A percentile compares a stretch with the other conserved stretches of the same genome.
These are phyloP conservation scores for Pythium coloratum DNA, from an alignment of 352 stramenopile genomes.

Conservation along the genomic window DNA sequence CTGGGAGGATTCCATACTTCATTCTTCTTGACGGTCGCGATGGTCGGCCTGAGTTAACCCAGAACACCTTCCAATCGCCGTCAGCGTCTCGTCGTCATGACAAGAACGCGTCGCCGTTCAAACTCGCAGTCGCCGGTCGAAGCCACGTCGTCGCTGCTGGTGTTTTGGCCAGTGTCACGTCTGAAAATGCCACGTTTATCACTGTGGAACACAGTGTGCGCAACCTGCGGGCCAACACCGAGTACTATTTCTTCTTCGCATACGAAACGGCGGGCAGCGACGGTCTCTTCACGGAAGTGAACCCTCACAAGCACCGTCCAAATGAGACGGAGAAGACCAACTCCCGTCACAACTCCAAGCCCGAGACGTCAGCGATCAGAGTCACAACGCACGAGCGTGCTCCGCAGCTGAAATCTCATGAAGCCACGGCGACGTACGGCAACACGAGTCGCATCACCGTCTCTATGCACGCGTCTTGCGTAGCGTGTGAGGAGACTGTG, in stretches of 20 bases:
- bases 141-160: constrained; percentile 51
- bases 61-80: constrained; percentile 34
- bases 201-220: constrained; percentile 39
- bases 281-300: constrained; percentile 70
- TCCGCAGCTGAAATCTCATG: constrained; percentile 44
- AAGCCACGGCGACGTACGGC: constrained; percentile 50
- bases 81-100: constrained; percentile 14
- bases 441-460: constrained; percentile 55
- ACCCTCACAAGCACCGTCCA: constrained; percentile 51
- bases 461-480: constrained; percentile 56
- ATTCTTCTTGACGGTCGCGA: constrained; percentile 56
- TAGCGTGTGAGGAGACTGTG: constrained; percentile 45
- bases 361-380: constrained; percentile 45
- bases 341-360: constrained; percentile 15
- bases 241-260: constrained; percentile 72
- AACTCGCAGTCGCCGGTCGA: constrained; percentile 30
- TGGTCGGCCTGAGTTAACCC: constrained; percentile 35
- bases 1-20: constrained; percentile 60
- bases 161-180: constrained; percentile 33
- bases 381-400: constrained; percentile 53
- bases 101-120: constrained; percentile 31
- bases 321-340: constrained; percentile 31
- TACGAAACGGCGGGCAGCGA: constrained; percentile 68
- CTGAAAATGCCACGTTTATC: constrained; percentile 55
- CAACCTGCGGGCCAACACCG: constrained; percentile 41